phyloP scores from a whole-genome alignment of 1,139 yeast genomes.

The Pichia terricola region DNA sequence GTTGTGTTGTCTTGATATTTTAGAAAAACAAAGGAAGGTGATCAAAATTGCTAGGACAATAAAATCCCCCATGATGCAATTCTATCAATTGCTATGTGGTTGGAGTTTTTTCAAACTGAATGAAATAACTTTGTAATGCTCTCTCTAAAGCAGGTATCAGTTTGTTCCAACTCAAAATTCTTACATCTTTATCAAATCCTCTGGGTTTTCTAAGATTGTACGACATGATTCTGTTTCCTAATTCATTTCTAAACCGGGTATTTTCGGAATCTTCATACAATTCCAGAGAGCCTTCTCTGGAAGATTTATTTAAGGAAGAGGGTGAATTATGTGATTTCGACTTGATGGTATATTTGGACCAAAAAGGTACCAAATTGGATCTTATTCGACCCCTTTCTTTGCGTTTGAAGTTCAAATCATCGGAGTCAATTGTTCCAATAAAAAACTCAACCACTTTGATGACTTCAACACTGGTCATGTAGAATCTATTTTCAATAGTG shows the following conservation, averaged over 20 bases:
- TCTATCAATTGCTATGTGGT: too few relatives aligned
- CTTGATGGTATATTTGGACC: neutral
- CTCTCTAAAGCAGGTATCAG: neutral
- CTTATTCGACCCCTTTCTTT: neutral
- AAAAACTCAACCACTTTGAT: neutral
- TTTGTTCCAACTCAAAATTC: neutral
- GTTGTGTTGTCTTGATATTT: too few relatives aligned
- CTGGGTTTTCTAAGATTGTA: neutral
- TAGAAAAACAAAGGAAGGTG: too few relatives aligned
- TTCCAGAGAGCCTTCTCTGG: neutral
- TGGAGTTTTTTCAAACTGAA: too few relatives aligned
- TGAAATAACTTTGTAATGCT: neutral
- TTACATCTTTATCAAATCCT: neutral
- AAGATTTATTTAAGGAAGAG: neutral
- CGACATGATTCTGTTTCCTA: neutral
- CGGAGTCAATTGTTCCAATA: neutral
- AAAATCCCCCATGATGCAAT: too few relatives aligned
- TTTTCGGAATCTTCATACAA: neutral
- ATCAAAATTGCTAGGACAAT: too few relatives aligned
- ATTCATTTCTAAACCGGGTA: neutral
- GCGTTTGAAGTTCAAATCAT: neutral
- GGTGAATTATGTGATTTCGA: neutral
- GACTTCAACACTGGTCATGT: neutral
- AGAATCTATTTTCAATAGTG: neutral
- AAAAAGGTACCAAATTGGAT: neutral